Base-by-base conservation (phyloP, 305 asterid species). In the Plantago lanceolata region DNA sequence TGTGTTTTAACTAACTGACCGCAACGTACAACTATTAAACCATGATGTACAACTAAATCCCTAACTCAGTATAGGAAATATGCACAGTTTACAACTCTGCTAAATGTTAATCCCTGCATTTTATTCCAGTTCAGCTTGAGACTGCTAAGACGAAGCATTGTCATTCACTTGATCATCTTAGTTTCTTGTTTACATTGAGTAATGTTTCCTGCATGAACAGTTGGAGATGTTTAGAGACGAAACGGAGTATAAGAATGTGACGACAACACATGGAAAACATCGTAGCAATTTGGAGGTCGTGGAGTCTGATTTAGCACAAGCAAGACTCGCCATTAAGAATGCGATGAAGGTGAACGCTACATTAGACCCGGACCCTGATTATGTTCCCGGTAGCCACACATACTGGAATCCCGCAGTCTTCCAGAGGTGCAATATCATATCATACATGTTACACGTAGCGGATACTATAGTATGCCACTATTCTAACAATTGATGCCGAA, bases 331-430 rank as follows among this genome's bases (percentile, higher is more conserved):
- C 18, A 83, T 89, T 45, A 71, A 74, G 61, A 76, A 68, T 53
- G 73, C 79, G 33, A 40, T 31, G 18, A 37, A 43, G 3, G 50
- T 57, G 5, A 79, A 79, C 49, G 66, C 67, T 61, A 72, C 75
- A 17, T 29, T 47, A 1, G 93, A 76, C 66, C 81, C 83, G 1
- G 85, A 79, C 68, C 80, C 83, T 4, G 85, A 81, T 18, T 89
- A 81, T 71, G 35, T 80, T 29, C 95, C 95, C 0, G 19, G 53
- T 13, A 87, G 95, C 0, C 90, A 85, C 2, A 86, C 80, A 85
- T 86, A 89, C 61, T 79, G 81, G 88, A 80, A 81, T 19, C 75
- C 95, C 33, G 69, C 76, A 11, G 70, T 66, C 35, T 89, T 89
- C 26, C 90, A 80, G 61, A 82, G 88, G 96, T 85, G 72, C 15